Percentiles rank a stretch among this genome's conserved stretches.
phyloP scores from a whole-genome alignment of 495 filamentous ascomycete genomes.

The Neurospora discreta region DNA sequence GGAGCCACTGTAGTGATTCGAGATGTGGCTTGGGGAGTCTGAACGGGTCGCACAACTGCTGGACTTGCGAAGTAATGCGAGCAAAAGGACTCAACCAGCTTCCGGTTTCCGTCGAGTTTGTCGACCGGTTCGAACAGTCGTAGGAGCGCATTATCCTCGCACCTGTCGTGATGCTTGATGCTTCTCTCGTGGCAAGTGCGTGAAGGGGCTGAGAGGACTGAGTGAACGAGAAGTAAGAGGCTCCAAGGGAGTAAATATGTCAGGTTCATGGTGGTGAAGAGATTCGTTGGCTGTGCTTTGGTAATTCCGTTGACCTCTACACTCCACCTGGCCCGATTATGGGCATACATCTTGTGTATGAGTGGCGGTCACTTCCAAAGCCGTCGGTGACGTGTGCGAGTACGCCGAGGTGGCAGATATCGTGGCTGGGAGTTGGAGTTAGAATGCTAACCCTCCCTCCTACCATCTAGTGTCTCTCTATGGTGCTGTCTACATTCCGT shows the following conservation, averaged over 20 bases:
- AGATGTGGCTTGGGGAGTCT: neutral
- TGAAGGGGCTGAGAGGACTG: neutral
- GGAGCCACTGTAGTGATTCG: neutral
- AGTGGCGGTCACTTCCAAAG: neutral
- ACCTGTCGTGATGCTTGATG: neutral
- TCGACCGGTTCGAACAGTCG: neutral
- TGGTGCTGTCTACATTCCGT: neutral
- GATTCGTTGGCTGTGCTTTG: neutral
- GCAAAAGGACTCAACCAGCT: neutral
- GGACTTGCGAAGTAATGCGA: neutral
- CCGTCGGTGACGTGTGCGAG: neutral
- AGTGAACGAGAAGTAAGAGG: neutral
- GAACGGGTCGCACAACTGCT: neutral
- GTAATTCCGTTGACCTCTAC: neutral
- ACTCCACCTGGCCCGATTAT: neutral
- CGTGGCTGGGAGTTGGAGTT: neutral
- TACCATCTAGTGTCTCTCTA: neutral
- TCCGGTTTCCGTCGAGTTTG: neutral
- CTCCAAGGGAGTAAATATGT: neutral
- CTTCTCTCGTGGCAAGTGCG: neutral
- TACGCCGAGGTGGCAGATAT: neutral
- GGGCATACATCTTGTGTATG: neutral
- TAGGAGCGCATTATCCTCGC: neutral
- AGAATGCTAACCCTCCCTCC: neutral
- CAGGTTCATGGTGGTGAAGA: neutral